These are phyloP conservation scores for Heliamphora pulchella DNA, from an alignment of 179 eudicot species.

Conservation along the genomic window DNA sequence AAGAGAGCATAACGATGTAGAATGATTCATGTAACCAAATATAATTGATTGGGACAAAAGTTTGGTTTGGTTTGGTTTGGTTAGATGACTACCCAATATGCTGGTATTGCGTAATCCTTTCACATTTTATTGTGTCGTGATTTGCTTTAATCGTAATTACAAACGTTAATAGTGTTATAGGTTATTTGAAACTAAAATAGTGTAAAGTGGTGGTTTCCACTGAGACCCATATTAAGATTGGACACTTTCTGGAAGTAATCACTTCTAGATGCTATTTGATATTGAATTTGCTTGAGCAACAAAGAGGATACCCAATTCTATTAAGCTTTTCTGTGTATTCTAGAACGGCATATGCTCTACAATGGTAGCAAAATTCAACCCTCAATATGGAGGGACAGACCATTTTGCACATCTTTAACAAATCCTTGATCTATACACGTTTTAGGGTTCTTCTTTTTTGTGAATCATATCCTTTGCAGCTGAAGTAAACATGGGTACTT, in stretches of 20 bases:
- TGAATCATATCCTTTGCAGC: not conserved
- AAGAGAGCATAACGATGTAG: too few species aligned
- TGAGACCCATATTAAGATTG: not conserved
- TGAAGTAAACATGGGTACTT: not conserved
- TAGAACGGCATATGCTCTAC: not conserved
- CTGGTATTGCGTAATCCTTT: not conserved
- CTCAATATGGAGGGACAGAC: not conserved
- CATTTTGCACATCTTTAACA: not conserved
- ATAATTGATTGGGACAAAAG: too few species aligned
- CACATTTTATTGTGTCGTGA: not conserved
- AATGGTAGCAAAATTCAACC: not conserved
- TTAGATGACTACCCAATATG: too few species aligned
- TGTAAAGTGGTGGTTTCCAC: not conserved
- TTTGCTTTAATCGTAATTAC: not conserved
- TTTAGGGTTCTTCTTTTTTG: constrained; percentile 22
- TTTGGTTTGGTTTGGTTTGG: too few species aligned
- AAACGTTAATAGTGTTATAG: not conserved
- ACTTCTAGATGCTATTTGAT: not conserved
- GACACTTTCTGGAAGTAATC: not conserved
- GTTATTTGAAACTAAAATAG: not conserved
- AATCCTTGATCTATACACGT: not conserved
- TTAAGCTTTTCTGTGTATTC: not conserved
- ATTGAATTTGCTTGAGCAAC: not conserved
- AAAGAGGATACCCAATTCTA: not conserved
- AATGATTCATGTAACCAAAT: too few species aligned